Conservation (phyloP, 331 rosid species). For the Acacia pycnantha region DNA sequence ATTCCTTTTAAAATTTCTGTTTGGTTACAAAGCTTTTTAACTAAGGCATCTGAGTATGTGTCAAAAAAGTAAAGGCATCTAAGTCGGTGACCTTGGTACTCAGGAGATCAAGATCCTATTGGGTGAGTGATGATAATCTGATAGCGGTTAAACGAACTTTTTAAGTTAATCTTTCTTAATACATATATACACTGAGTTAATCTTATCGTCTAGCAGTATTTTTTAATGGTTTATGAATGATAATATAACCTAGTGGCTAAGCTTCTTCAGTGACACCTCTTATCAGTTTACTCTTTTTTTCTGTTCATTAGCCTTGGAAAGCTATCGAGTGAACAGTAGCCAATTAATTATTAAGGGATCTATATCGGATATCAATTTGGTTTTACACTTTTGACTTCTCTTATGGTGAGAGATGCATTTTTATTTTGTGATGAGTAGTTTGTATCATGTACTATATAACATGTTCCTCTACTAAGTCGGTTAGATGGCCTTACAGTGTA, state of each 20-base stretch:
- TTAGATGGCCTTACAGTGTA: slow-evolving; percentile 56
- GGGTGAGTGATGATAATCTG: not conserved
- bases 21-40: not conserved
- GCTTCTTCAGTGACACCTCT: not conserved
- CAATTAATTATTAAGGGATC: not conserved
- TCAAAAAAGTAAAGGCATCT: not conserved
- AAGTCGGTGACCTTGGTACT: not conserved
- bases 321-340: not conserved
- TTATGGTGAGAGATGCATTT: not conserved
- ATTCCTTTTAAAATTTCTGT: not conserved
- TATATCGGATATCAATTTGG: not conserved
- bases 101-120: not conserved
- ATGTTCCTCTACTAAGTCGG: not conserved
- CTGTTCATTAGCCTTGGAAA: not conserved
- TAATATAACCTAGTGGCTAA: not conserved
- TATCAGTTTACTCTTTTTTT: not conserved
- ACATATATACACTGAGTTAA: not conserved
- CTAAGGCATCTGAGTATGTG: not conserved
- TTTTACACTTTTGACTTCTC: not conserved
- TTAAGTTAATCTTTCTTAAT: not conserved
- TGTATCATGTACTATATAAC: not conserved
- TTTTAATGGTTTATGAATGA: not conserved
- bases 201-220: not conserved
- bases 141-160: not conserved
- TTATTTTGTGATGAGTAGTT: not conserved